Evolutionary conservation across 768 basidiomycete genomes (phyloP).

Genomic region (Lyophyllum atratum): DNA sequence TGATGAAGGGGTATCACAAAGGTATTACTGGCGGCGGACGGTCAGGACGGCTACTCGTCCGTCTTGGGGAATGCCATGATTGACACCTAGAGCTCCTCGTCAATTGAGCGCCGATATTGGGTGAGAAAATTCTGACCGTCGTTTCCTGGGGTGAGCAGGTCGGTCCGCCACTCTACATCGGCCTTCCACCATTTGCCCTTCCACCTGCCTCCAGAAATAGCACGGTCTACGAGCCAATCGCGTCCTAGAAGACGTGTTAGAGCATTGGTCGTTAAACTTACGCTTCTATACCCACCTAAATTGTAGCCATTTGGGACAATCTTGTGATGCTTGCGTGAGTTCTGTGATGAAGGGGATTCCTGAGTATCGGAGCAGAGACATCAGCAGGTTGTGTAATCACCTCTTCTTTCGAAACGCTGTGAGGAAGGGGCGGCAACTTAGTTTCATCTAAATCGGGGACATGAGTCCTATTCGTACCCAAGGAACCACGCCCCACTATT

Average conservation of each 20-base stretch:
- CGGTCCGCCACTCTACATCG: constrained; percentile 73
- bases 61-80: constrained; percentile 81
- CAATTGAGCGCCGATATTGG: not conserved
- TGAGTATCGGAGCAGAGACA: not conserved
- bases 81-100: constrained; percentile 53
- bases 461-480: constrained; percentile 47
- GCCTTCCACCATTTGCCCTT: constrained; percentile 74
- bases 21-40: constrained; percentile 33
- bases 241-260: constrained; percentile 45
- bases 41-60: constrained; percentile 81
- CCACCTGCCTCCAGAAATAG: constrained; percentile 61
- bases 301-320: constrained; percentile 84
- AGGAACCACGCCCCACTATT: constrained; percentile 85
- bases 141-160: constrained; percentile 67
- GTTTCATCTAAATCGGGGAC: not conserved
- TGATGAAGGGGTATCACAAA: not conserved
- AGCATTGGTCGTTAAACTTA: not conserved
- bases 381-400: constrained; percentile 26
- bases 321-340: constrained; percentile 66
- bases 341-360: constrained; percentile 26
- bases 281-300: constrained; percentile 28
- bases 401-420: constrained; percentile 75
- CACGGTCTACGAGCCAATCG: constrained; percentile 73
- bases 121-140: constrained; percentile 46
- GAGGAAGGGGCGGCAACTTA: not conserved